These are phyloP conservation scores for Peltaster fructicola DNA, from an alignment of 2,329 filamentous ascomycete species.

Conservation along the genomic window DNA sequence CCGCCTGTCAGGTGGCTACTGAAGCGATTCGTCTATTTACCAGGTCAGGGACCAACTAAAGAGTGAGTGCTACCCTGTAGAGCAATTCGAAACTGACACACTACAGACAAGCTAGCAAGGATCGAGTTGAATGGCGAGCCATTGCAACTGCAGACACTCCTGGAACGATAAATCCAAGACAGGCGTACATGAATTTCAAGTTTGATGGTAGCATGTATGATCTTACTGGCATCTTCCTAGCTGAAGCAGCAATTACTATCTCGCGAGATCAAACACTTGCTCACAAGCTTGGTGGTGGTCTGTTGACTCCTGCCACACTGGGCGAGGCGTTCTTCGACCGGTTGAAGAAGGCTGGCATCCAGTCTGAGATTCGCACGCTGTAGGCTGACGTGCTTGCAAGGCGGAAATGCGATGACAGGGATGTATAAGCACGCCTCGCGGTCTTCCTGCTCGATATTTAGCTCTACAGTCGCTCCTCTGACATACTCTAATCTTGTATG, in stretches of 20 bases:
- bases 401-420: no score
- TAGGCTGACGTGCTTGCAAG: no score
- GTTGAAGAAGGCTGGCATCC: conserved; percentile 42
- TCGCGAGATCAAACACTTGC: conserved; percentile 37
- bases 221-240: conserved; percentile 47
- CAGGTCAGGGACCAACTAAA: conserved; percentile 31
- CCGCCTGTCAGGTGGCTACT: conserved; percentile 36
- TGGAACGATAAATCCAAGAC: conserved; percentile 27
- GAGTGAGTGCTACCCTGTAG: conserved; percentile 23
- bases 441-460: no score
- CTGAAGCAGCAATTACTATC: conserved; percentile 47
- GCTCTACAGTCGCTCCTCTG: no score
- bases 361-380: conserved; percentile 32
- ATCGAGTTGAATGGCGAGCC: conserved; percentile 46
- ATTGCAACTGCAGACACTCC: conserved; percentile 42
- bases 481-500: no score
- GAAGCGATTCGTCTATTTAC: conserved; percentile 29
- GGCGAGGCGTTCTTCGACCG: conserved; percentile 50
- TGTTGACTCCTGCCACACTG: conserved; percentile 55
- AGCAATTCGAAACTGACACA: conserved; percentile 2
- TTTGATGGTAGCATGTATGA: conserved; percentile 47
- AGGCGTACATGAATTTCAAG: conserved; percentile 37
- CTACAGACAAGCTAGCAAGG: conserved; percentile 35
- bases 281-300: conserved; percentile 42
- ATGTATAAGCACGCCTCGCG: no score